phyloP scores from a whole-genome alignment of 495 filamentous ascomycete genomes.

The Glarea lozoyensis region DNA sequence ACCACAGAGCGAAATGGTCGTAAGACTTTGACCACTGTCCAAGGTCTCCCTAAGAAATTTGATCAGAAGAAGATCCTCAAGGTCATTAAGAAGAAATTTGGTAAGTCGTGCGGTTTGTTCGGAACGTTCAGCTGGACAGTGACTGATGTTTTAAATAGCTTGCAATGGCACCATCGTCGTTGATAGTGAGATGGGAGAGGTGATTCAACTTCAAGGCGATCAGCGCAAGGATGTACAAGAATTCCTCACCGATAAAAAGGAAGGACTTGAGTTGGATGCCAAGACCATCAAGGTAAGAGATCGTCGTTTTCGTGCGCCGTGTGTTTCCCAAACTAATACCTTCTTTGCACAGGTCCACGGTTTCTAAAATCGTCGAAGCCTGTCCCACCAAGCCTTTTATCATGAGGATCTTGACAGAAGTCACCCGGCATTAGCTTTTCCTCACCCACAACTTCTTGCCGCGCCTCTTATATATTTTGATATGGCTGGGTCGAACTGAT shows the following conservation, averaged over 20 bases:
- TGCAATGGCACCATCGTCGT: conserved; percentile 99
- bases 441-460: conserved; percentile 21
- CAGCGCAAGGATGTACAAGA: conserved; percentile 98
- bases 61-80: conserved; percentile 99
- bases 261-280: conserved; percentile 80
- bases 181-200: conserved; percentile 96
- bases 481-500: conserved; percentile 24
- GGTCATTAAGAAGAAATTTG: conserved; percentile 99
- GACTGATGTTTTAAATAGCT: conserved; percentile 40
- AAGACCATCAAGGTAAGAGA: conserved; percentile 91
- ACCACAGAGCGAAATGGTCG: conserved; percentile 98
- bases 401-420: conserved; percentile 21
- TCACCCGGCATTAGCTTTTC: conserved; percentile 10
- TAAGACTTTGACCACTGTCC: conserved; percentile 99
- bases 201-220: conserved; percentile 99
- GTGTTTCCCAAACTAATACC: background rate
- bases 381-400: conserved; percentile 22
- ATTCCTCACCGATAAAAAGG: conserved; percentile 91
- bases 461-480: conserved; percentile 8
- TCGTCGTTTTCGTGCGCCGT: background rate
- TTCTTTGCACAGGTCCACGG: conserved; percentile 55
- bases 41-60: conserved; percentile 96
- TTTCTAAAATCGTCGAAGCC: conserved; percentile 48
- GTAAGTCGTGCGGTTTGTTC: conserved; percentile 49
- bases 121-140: background rate